Conservation (phyloP, 108 stramenopile genomes). For the Nannochloropsis gaditana region DNA sequence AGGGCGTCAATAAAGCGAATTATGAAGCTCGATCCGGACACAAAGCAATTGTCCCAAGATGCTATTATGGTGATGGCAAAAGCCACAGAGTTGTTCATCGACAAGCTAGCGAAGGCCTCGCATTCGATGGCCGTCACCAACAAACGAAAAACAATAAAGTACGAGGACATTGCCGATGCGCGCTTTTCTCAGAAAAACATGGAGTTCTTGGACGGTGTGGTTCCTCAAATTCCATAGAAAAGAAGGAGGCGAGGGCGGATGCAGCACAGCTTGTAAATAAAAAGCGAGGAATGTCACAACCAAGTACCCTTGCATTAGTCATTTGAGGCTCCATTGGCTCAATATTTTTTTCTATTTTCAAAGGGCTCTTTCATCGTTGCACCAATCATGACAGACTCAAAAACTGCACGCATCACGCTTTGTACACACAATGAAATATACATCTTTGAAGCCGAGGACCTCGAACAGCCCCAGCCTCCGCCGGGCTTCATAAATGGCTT, state of each 20-base stretch:
- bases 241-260: neutral
- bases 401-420: too few species aligned
- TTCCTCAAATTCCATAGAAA: neutral
- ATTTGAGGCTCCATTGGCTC: too few species aligned
- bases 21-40: slow-evolving; percentile 12
- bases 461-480: too few species aligned
- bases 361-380: too few species aligned
- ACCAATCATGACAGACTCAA: too few species aligned
- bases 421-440: too few species aligned
- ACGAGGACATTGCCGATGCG: slow-evolving; percentile 13
- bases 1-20: slow-evolving; percentile 22
- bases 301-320: too few species aligned
- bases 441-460: too few species aligned
- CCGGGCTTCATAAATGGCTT: too few species aligned
- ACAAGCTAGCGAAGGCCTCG: slow-evolving; percentile 9
- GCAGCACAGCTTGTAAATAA: neutral
- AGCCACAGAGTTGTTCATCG: slow-evolving; percentile 23
- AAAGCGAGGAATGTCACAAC: too few species aligned
- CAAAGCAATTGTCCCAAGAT: slow-evolving; percentile 20
- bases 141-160: slow-evolving; percentile 21
- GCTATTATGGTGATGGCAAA: slow-evolving; percentile 20
- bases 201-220: neutral
- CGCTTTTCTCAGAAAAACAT: neutral
- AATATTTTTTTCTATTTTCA: too few species aligned
- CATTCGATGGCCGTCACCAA: slow-evolving; percentile 2